phyloP scores from a whole-genome alignment of 129 eudicot species.

The Dittrichia graveolens region DNA sequence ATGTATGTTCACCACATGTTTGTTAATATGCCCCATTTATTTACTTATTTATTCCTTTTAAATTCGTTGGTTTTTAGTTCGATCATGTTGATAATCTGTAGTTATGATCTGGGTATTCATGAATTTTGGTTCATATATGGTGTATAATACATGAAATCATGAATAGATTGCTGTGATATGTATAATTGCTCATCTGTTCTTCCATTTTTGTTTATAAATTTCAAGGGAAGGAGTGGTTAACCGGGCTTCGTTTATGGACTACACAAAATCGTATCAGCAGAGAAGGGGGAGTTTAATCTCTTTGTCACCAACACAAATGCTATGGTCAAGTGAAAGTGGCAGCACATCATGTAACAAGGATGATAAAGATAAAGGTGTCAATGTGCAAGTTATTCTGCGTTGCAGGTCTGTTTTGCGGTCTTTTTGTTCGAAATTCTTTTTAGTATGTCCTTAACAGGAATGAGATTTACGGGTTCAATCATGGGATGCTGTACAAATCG shows the following conservation, averaged over 20 bases:
- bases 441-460: background rate
- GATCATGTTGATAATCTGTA: constrained; percentile 1
- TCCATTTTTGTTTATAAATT: background rate
- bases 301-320: constrained; percentile 48
- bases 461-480: background rate
- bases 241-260: constrained; percentile 43
- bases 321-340: constrained; percentile 53
- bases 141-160: background rate
- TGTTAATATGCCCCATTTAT: background rate
- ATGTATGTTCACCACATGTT: constrained; percentile 24
- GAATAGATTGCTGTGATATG: constrained; percentile 10
- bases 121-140: constrained; percentile 3
- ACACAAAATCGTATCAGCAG: constrained; percentile 39
- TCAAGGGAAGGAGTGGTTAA: constrained; percentile 35
- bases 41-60: background rate
- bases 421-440: background rate
- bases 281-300: constrained; percentile 43
- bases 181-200: background rate
- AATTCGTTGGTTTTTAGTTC: background rate
- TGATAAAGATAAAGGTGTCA: constrained; percentile 57
- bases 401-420: constrained; percentile 46
- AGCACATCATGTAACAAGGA: constrained; percentile 28
- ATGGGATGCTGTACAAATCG: background rate
- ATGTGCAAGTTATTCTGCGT: constrained; percentile 60
- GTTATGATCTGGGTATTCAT: constrained; percentile 10